Base-by-base conservation (phyloP, 352 stramenopile species). In the Phytophthora colocasiae region DNA sequence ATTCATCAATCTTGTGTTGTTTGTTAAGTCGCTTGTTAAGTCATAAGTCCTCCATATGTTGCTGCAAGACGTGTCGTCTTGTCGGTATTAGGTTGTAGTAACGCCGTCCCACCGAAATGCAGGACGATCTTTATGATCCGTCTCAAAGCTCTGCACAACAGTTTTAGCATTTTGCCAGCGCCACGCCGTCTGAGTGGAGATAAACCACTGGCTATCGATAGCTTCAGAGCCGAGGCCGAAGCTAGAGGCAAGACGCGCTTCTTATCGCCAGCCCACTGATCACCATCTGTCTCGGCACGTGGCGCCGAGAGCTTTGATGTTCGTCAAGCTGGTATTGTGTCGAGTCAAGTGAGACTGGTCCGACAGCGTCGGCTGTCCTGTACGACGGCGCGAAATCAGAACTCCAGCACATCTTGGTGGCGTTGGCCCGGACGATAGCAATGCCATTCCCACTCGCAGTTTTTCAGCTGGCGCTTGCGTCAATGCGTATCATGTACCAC, bases 261-360 rank as follows among this genome's bases (percentile, higher is more conserved):
- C 34, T 14, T 69, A 40, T 69, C 36, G 51, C 45, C 52, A 58
- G 51, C 40, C 9, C 31, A 27, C 53, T 52, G 52, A 71, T 44
- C 17, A 39, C 58, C 64, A 72, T 31, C 57, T 72, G 64, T 34
- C 29, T 15, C 14, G 27, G 56, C 19, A 48, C 43, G 47, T 69
- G 46, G 62, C 34, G 27, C 45, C 31, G 34, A 52, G 24, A 31
- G 40, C 26, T 36, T 14, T 17, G 32, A 36, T 40, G 27, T 10
- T 61, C 17, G 6, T 55, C 45, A n/a, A 38, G 41, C 59, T 48
- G 52, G 31, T 8, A 49, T 40, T 27, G 36, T 54, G 48, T 32
- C 60, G 64, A 68, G 57, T 63, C 64, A 63, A 68, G 64, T 56
- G 48, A 44, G 63, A 66, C 63, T 22, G 46, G 61, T 3, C 46